Evolutionary conservation across 176 grass and related monocot species (phyloP).

Genomic region (Lolium multiflorum): DNA sequence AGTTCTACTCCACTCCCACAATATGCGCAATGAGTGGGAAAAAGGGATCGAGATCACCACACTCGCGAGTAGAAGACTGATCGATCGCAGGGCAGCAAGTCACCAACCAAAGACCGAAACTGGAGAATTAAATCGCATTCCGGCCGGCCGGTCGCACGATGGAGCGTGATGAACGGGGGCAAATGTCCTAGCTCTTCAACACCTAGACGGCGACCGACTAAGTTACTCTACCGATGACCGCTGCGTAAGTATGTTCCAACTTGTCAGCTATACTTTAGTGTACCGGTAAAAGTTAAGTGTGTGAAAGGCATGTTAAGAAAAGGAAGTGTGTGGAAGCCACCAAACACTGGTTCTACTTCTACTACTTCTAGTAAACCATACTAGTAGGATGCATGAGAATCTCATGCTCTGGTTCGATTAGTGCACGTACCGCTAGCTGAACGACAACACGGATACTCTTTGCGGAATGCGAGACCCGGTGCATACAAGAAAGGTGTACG

Average conservation of each 20-base stretch:
- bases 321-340: slow-evolving; percentile 1
- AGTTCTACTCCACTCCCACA: background rate
- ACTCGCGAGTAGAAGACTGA: slow-evolving; percentile 5
- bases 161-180: slow-evolving; percentile 34
- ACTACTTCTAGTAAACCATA: background rate
- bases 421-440: background rate
- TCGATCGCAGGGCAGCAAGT: background rate
- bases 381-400: background rate
- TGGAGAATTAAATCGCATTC: background rate
- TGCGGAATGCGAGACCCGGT: background rate
- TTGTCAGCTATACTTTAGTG: background rate
- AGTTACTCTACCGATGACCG: too few species aligned
- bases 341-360: background rate
- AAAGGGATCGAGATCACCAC: background rate
- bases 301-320: slow-evolving; percentile 1
- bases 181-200: slow-evolving; percentile 32
- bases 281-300: background rate
- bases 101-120: background rate
- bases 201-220: background rate
- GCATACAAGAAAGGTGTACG: background rate
- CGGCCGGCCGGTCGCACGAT: background rate
- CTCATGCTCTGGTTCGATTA: background rate
- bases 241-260: background rate
- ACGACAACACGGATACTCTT: background rate
- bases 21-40: slow-evolving; percentile 18